A percentile compares a stretch with the other conserved stretches of the same genome.
These are phyloP conservation scores for Zizania palustris DNA, from an alignment of 202 grass and related monocot species.

Conservation along the genomic window DNA sequence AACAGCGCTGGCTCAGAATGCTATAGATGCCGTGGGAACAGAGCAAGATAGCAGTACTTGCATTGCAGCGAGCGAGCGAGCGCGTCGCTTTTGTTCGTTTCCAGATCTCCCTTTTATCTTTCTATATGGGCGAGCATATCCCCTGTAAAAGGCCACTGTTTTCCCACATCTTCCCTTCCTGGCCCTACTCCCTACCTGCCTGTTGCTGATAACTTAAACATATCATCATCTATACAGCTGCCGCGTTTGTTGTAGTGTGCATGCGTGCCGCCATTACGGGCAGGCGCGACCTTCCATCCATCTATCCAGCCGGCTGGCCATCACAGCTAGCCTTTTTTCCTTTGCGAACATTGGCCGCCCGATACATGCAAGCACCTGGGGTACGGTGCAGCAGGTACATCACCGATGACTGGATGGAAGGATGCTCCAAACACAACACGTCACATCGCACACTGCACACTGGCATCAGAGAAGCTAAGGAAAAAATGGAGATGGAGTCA, in stretches of 20 bases:
- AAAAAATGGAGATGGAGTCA: too few species aligned
- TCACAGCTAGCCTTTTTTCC: neutral
- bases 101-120: neutral
- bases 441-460: neutral
- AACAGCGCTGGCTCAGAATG: neutral
- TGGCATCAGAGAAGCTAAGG: too few species aligned
- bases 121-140: slow-evolving; percentile 31
- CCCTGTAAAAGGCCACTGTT: slow-evolving; percentile 28
- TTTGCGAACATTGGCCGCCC: neutral
- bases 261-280: too few species aligned
- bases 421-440: neutral
- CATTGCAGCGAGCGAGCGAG: neutral
- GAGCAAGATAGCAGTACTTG: neutral
- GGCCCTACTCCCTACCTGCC: neutral
- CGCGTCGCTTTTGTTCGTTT: slow-evolving; percentile 20
- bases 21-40: neutral
- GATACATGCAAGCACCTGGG: slow-evolving; percentile 39
- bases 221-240: slow-evolving; percentile 38
- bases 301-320: neutral
- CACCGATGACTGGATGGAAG: neutral
- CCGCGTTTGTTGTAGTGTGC: slow-evolving; percentile 13
- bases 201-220: slow-evolving; percentile 49
- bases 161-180: neutral
- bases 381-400: neutral
- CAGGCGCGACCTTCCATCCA: neutral